Percentiles rank a stretch among this genome's conserved stretches.
phyloP scores from a whole-genome alignment of 2,329 filamentous ascomycete genomes.

The Dendrostoma leiphaemia region DNA sequence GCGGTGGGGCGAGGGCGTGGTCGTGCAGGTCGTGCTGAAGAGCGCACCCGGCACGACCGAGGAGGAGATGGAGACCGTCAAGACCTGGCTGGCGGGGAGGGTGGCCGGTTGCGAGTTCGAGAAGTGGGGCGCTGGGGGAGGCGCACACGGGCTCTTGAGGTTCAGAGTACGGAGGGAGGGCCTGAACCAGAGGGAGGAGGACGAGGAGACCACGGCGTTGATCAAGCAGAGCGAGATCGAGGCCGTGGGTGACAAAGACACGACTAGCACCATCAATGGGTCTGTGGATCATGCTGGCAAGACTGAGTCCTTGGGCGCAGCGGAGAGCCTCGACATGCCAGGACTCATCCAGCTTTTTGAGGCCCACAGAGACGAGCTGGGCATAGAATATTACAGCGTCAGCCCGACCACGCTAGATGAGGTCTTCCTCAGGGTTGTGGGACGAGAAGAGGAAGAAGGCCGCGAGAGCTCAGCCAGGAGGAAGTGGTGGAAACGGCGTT shows the following conservation, averaged over 20 bases:
- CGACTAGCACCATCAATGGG: neutral
- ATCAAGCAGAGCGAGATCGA: neutral
- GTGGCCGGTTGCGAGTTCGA: constrained; percentile 69
- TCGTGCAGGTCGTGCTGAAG: constrained; percentile 77
- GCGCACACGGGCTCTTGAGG: constrained; percentile 13
- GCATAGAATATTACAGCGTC: constrained; percentile 83
- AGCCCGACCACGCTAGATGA: constrained; percentile 85
- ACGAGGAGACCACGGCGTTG: neutral
- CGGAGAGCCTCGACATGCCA: constrained; percentile 38
- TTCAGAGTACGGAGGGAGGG: constrained; percentile 15
- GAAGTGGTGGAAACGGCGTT: constrained; percentile 4
- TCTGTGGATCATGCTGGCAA: neutral
- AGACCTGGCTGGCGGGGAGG: constrained; percentile 59
- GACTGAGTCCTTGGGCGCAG: neutral
- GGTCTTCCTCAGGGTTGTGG: constrained; percentile 84
- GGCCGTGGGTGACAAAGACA: neutral
- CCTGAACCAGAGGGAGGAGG: constrained; percentile 16
- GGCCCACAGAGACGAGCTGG: constrained; percentile 63
- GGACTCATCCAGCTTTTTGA: constrained; percentile 54
- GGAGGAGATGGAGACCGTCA: constrained; percentile 65
- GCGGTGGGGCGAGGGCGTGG: constrained; percentile 74
- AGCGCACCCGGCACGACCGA: constrained; percentile 71
- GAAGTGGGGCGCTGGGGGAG: constrained; percentile 11
- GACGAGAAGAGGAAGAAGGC: constrained; percentile 68
- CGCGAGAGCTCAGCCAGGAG: constrained; percentile 26